These are phyloP conservation scores for Fusarium verticillioides DNA, from an alignment of 2,329 filamentous ascomycete species.

Conservation along the genomic window DNA sequence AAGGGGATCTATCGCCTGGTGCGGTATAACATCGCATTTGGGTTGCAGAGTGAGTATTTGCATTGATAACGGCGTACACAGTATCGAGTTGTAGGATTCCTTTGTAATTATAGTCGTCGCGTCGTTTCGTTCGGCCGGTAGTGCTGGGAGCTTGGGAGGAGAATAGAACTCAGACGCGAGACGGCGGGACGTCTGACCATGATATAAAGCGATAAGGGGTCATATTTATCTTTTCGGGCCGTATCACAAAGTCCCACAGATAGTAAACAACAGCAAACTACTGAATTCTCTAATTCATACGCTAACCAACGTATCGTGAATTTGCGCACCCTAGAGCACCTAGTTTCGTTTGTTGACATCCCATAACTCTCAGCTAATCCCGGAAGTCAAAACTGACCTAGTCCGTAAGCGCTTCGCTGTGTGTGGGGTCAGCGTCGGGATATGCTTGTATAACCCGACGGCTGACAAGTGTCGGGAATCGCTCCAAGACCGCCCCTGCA, in stretches of 20 bases:
- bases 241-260: background rate
- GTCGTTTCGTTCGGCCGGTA: background rate
- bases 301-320: background rate
- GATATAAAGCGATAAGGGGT: background rate
- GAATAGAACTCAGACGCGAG: background rate
- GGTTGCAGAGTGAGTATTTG: background rate
- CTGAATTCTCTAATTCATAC: background rate
- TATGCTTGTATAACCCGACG: background rate
- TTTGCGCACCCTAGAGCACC: background rate
- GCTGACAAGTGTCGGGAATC: background rate
- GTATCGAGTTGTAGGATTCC: fast-evolving
- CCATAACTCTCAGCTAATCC: background rate
- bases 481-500: background rate
- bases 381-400: fast-evolving
- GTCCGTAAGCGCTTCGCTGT: background rate
- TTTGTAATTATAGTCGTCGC: background rate
- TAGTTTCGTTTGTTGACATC: background rate
- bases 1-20: background rate
- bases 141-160: background rate
- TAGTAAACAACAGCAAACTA: background rate
- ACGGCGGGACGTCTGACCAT: background rate
- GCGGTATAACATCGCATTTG: background rate
- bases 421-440: background rate
- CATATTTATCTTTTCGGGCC: background rate
- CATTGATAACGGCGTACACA: background rate